Evolutionary conservation across 2,329 filamentous ascomycete genomes (phyloP).

Genomic region (Cercospora sp.): DNA sequence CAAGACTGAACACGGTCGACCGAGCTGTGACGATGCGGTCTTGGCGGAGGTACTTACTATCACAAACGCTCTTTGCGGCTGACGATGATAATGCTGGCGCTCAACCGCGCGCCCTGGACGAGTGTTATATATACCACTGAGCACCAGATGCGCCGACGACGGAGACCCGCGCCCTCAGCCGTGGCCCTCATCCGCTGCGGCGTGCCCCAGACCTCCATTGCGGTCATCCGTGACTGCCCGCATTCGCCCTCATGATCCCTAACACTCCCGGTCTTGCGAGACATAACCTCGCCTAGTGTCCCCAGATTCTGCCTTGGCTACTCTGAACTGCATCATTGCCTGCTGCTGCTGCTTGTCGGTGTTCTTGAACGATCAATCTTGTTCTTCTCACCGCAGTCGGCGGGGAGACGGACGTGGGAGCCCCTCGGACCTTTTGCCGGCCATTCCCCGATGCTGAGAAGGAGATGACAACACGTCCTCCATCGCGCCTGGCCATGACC

Average conservation of each 20-base stretch:
- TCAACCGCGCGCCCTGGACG: background rate
- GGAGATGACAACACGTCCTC: constrained; percentile 6
- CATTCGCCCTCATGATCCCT: constrained; percentile 2
- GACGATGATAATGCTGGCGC: background rate
- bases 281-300: constrained; percentile 10
- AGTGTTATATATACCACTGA: background rate
- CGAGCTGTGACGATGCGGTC: constrained; percentile 4
- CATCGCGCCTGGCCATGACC: constrained; percentile 11
- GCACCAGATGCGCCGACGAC: constrained; percentile 5
- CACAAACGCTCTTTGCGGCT: background rate
- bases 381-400: background rate
- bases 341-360: background rate
- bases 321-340: constrained; percentile 2
- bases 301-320: constrained; percentile 11
- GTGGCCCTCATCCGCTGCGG: background rate
- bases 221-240: constrained; percentile 1
- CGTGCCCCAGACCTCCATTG: constrained; percentile 6
- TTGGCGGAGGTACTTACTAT: background rate
- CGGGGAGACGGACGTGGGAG: background rate
- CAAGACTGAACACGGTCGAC: background rate
- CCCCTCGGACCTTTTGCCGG: constrained; percentile 16
- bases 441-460: constrained; percentile 5
- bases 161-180: constrained; percentile 4
- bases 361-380: background rate
- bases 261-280: constrained; percentile 3